Conservation (phyloP, 2,329 filamentous ascomycete genomes). For the Penicillium verrucosum region DNA sequence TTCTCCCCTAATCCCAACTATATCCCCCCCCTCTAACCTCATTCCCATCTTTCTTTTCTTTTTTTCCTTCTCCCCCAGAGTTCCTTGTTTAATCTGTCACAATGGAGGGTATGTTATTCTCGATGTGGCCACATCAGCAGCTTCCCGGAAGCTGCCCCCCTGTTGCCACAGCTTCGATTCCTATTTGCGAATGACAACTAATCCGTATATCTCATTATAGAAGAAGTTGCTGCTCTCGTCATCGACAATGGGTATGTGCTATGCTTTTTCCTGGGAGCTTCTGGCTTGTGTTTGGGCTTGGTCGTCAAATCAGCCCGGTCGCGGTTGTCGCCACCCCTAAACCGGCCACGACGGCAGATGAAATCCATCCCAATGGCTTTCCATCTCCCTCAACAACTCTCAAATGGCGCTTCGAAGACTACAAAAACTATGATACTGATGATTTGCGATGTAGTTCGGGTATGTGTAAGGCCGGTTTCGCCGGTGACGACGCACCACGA, state of each 20-base stretch:
- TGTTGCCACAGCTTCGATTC: conserved; percentile 10
- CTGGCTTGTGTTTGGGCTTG: conserved; percentile 28
- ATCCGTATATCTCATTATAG: conserved; percentile 55
- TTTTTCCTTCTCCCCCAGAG: conserved; percentile 29
- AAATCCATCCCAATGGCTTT: conserved; percentile 15
- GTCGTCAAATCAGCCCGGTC: conserved; percentile 19
- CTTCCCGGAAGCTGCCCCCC: conserved; percentile 16
- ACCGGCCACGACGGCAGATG: conserved; percentile 15
- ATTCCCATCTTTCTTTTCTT: conserved; percentile 37
- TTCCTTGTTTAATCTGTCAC: conserved; percentile 38
- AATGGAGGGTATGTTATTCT: conserved; percentile 62
- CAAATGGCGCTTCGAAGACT: not conserved
- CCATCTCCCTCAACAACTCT: conserved; percentile 2
- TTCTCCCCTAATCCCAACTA: conserved; percentile 20
- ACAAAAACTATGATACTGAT: conserved; percentile 23
- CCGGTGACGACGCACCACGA: conserved; percentile 99
- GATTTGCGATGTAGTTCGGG: conserved; percentile 69
- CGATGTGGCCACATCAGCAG: conserved; percentile 31
- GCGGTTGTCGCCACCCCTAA: conserved; percentile 21
- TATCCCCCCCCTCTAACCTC: conserved; percentile 38
- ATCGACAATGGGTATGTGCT: conserved; percentile 99
- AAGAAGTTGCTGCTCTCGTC: conserved; percentile 99
- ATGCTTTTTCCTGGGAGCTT: conserved; percentile 19
- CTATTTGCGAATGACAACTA: conserved; percentile 29
- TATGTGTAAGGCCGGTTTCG: conserved; percentile 99